phyloP scores from a whole-genome alignment of 345 rosid species.

The Mallotus nudiflorus region DNA sequence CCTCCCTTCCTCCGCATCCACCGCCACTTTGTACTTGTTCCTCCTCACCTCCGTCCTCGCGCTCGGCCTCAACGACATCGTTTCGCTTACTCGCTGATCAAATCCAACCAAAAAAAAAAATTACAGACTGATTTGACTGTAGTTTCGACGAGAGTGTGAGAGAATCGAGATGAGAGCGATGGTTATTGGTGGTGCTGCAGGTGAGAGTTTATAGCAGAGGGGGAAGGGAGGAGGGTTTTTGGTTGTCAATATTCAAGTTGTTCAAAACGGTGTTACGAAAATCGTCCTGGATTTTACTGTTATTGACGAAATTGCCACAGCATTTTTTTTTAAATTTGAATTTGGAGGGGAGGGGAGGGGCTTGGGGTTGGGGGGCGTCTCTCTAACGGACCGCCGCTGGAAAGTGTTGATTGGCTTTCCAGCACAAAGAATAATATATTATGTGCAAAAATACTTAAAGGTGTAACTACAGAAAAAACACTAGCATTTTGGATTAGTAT shows the following conservation, averaged over 20 bases:
- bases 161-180: background rate
- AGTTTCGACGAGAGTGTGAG: background rate
- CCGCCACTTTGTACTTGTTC: constrained; percentile 34
- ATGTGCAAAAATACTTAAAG: too few relatives aligned
- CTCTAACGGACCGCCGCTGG: constrained; percentile 17
- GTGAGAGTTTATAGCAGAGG: background rate
- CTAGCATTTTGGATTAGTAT: too few relatives aligned
- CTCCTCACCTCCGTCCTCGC: constrained; percentile 31
- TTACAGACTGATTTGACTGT: background rate
- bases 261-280: background rate
- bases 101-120: background rate
- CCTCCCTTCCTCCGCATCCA: constrained; percentile 33
- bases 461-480: too few relatives aligned
- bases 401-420: background rate
- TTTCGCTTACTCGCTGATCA: background rate
- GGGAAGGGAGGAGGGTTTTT: constrained; percentile 7
- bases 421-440: background rate
- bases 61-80: constrained; percentile 36
- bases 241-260: too few relatives aligned
- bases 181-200: too few relatives aligned
- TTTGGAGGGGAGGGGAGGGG: too few relatives aligned
- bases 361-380: too few relatives aligned
- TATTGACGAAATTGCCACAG: constrained; percentile 14
- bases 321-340: constrained; percentile 17
- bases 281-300: background rate